Evolutionary conservation across 2,329 filamentous ascomycete species (phyloP).

Genomic region (Penicillium sp.): DNA sequence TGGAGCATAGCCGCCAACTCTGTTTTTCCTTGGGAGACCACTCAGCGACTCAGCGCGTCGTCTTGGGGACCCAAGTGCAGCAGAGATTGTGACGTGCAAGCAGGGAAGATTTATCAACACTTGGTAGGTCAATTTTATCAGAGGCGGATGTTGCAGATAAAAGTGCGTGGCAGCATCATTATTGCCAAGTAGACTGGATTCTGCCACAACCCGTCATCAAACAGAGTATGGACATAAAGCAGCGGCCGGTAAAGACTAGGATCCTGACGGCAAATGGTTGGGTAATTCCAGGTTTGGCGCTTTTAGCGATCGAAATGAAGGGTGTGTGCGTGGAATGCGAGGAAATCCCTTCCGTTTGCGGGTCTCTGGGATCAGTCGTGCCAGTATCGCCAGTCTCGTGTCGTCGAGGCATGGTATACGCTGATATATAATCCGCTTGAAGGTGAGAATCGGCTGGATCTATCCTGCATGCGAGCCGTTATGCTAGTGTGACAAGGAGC

Average conservation of each 20-base stretch:
- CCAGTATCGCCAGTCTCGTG: background rate
- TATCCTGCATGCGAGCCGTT: conserved; percentile 11
- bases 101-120: background rate
- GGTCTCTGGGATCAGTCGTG: background rate
- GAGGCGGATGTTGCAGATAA: conserved; percentile 1
- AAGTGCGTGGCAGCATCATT: conserved; percentile 26
- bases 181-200: conserved; percentile 15
- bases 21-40: conserved; percentile 6
- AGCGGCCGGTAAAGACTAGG: background rate
- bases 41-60: background rate
- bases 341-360: conserved; percentile 11
- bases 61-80: background rate
- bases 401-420: background rate
- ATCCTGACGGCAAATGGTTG: background rate
- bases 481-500: background rate
- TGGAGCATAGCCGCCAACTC: conserved; percentile 34
- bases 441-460: background rate
- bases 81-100: background rate
- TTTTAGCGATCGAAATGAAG: conserved; percentile 11
- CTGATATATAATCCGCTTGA: conserved; percentile 7
- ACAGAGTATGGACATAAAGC: background rate
- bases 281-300: background rate
- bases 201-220: conserved; percentile 18
- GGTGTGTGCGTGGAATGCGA: conserved; percentile 16
- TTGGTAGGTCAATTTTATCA: background rate